phyloP scores from a whole-genome alignment of 1,284 basidiomycete genomes.

The Athelia psychrophila region DNA sequence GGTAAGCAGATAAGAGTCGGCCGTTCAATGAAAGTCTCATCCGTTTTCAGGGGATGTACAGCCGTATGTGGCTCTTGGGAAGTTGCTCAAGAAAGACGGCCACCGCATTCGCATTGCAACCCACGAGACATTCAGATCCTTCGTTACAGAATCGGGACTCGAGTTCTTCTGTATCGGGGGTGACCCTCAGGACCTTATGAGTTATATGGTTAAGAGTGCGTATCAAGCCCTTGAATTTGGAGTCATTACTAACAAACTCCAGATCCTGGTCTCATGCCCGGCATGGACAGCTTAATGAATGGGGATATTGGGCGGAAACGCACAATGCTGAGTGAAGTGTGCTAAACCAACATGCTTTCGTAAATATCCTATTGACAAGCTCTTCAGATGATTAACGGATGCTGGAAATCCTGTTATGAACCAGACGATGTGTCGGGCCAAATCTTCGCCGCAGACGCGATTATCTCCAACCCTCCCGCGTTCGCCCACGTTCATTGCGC shows the following conservation, averaged over 20 bases:
- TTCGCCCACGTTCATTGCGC: constrained; percentile 67
- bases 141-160: constrained; percentile 48
- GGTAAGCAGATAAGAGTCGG: constrained; percentile 31
- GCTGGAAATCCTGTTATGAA: constrained; percentile 50
- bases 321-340: constrained; percentile 41
- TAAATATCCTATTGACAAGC: neutral
- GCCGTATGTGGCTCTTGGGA: constrained; percentile 64
- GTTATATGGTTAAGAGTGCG: constrained; percentile 56
- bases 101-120: constrained; percentile 68
- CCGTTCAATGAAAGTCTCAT: too few species aligned
- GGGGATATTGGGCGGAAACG: constrained; percentile 47
- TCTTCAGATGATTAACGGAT: constrained; percentile 53
- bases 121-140: constrained; percentile 58
- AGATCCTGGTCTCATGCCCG: constrained; percentile 53
- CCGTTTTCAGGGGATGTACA: constrained; percentile 61
- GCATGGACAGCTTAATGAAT: constrained; percentile 42
- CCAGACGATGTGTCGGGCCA: constrained; percentile 41
- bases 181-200: constrained; percentile 59
- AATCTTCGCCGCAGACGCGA: constrained; percentile 57
- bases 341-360: neutral
- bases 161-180: constrained; percentile 61
- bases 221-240: constrained; percentile 3
- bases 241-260: constrained; percentile 2
- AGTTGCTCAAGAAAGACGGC: constrained; percentile 47
- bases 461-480: constrained; percentile 63